Base-by-base conservation (phyloP, 441 rosid species). In the Euphorbia corollata region DNA sequence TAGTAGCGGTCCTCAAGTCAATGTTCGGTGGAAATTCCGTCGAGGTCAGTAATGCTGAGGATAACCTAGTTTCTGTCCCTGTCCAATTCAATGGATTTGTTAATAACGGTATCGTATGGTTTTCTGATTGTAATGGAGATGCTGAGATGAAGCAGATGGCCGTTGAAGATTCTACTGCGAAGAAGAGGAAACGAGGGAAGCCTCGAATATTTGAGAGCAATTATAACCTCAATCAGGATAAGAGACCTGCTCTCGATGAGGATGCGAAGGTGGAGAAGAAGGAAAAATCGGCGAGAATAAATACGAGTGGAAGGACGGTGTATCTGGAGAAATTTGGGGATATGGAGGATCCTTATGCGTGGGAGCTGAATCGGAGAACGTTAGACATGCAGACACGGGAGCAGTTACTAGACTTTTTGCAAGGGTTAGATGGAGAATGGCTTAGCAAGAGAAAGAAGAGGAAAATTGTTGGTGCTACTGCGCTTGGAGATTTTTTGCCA, bases 391-490 rank as follows among this genome's bases (percentile, higher is more conserved):
- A 27, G 19, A 77, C 74, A 20, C 84, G 83, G 75, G 85, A 76
- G 73, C 83, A 79, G 50, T 67, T 88, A 71, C 59, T 86, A 50
- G 86, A 71, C 30, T 85, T 86, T 77, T 62, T 87, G 81, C 78
- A 79, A 72, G 84, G 80, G 36, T 70, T 87, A 75, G 85, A 80
- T 45, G 92, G 91, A 64, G 80, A 84, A 15, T 84, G 96, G 91
- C 71, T 83, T 8, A 85, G 86, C 71, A 77, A 79, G 66, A 85
- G 91, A 82, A 87, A 80, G 78, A 89, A 80, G 82, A 83, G 89
- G 83, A 89, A 75, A 82, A 79, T 87, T 75, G 86, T 87, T 16
- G 85, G 84, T 71, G 91, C 92, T 3, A 56, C 77, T 63, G 20
- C 70, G 61, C 79, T 89, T 3, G 88, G 89, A 20, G 78, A 81